Percentiles rank a stretch among this genome's conserved stretches.
Conservation (phyloP, 768 basidiomycete genomes). For the Stropharia rugosoannulata region DNA sequence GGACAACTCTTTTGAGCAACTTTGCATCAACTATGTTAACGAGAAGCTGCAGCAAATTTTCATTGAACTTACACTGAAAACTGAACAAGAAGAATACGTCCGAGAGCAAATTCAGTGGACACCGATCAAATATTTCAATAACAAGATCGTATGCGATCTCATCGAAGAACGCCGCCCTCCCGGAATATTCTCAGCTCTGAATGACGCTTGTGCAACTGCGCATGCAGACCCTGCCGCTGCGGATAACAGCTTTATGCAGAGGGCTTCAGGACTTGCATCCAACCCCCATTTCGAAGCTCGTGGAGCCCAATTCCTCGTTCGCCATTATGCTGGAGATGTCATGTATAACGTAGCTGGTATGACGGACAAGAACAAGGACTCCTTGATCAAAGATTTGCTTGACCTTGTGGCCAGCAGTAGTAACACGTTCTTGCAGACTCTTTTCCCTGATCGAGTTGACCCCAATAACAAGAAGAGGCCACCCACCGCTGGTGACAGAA, state of each 20-base stretch:
- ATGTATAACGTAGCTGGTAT: slow-evolving; percentile 97
- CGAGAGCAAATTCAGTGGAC: slow-evolving; percentile 99
- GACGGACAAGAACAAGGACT: slow-evolving; percentile 99
- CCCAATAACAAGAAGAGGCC: slow-evolving; percentile 97
- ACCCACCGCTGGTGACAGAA: slow-evolving; percentile 96
- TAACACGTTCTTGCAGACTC: slow-evolving; percentile 81
- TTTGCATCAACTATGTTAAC: slow-evolving; percentile 99
- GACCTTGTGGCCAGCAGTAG: slow-evolving; percentile 81
- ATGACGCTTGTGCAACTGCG: slow-evolving; percentile 98
- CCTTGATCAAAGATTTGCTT: slow-evolving; percentile 90
- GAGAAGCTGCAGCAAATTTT: slow-evolving; percentile 99
- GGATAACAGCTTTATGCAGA: slow-evolving; percentile 95
- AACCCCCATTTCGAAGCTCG: slow-evolving; percentile 96
- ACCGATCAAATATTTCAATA: slow-evolving; percentile 98
- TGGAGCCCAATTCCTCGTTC: slow-evolving; percentile 91
- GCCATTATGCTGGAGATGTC: slow-evolving; percentile 98
- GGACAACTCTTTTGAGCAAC: slow-evolving; percentile 96
- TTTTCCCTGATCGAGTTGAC: slow-evolving; percentile 95
- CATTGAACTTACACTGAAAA: slow-evolving; percentile 97
- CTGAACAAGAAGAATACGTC: slow-evolving; percentile 99
- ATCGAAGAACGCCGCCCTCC: slow-evolving; percentile 97
- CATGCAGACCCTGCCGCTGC: slow-evolving; percentile 96
- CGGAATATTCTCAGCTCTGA: slow-evolving; percentile 95
- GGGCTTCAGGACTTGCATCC: slow-evolving; percentile 74
- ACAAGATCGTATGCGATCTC: slow-evolving; percentile 96